A percentile compares a stretch with the other conserved stretches of the same genome.
These are phyloP conservation scores for Ogataea neopini DNA, from an alignment of 805 yeast genomes.

Conservation along the genomic window DNA sequence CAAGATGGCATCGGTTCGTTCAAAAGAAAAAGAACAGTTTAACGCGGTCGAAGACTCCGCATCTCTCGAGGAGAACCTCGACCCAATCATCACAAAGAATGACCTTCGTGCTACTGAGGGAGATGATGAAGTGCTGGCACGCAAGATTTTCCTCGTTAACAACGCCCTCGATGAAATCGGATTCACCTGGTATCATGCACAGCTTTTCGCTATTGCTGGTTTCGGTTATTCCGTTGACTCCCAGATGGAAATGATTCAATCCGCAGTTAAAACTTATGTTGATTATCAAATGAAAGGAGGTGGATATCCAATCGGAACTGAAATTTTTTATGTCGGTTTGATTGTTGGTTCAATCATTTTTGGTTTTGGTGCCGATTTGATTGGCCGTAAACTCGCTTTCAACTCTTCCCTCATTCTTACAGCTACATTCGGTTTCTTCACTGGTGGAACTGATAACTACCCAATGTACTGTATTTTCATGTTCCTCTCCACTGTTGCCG, in stretches of 20 bases:
- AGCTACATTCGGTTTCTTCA: conserved; percentile 52
- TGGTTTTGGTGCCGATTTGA: conserved; percentile 57
- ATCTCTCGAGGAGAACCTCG: conserved; percentile 14
- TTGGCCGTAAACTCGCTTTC: conserved; percentile 55
- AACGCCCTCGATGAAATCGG: conserved; percentile 63
- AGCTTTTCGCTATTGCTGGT: conserved; percentile 52
- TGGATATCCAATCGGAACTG: conserved; percentile 45
- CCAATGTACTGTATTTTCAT: conserved; percentile 52
- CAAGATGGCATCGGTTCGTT: background rate
- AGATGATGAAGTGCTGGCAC: conserved; percentile 38
- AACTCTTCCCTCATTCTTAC: conserved; percentile 48
- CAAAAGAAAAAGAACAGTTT: conserved; percentile 7
- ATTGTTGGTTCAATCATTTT: conserved; percentile 55
- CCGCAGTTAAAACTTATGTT: conserved; percentile 47
- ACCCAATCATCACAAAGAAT: conserved; percentile 11
- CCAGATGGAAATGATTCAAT: conserved; percentile 40
- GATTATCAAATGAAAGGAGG: conserved; percentile 47
- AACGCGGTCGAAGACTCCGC: background rate
- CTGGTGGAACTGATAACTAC: conserved; percentile 52
- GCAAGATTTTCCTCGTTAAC: conserved; percentile 48
- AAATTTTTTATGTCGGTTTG: conserved; percentile 51
- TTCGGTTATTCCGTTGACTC: conserved; percentile 60
- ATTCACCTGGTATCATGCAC: conserved; percentile 55
- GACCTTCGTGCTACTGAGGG: conserved; percentile 28
- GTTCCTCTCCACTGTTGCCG: conserved; percentile 45